A percentile compares a stretch with the other conserved stretches of the same genome.
These are phyloP conservation scores for Aureobasidium uvarum DNA, from an alignment of 2,329 filamentous ascomycete species.

Conservation along the genomic window DNA sequence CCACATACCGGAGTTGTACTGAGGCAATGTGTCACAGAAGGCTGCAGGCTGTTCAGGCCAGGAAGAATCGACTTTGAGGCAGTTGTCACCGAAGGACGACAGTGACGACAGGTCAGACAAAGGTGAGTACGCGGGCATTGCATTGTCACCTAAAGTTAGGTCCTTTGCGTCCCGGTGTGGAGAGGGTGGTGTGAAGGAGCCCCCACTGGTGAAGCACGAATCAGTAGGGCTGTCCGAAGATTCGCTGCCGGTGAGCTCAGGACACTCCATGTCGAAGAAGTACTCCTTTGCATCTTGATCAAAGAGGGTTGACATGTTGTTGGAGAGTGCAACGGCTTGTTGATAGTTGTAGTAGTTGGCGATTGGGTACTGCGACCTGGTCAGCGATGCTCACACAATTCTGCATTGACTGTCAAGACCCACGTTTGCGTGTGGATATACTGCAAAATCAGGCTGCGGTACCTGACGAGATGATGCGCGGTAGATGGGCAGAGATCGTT, in stretches of 20 bases:
- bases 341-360: constrained; percentile 7
- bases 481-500: neutral
- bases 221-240: neutral
- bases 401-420: constrained; percentile 7
- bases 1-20: neutral
- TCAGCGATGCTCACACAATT: neutral
- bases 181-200: neutral
- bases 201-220: constrained; percentile 8
- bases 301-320: constrained; percentile 9
- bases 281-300: constrained; percentile 6
- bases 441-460: neutral
- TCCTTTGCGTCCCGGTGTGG: constrained; percentile 11
- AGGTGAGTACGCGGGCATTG: neutral
- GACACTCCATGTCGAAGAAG: constrained; percentile 23
- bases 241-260: constrained; percentile 21
- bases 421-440: constrained; percentile 20
- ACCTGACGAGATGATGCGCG: neutral
- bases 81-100: constrained; percentile 1
- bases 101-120: neutral
- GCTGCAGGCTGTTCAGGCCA: constrained; percentile 15
- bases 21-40: neutral
- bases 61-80: neutral
- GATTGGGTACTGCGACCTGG: neutral
- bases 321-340: neutral
- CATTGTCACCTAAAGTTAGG: neutral